These are phyloP conservation scores for Carex littledalei DNA, from an alignment of 176 grass and related monocot species.

Conservation along the genomic window DNA sequence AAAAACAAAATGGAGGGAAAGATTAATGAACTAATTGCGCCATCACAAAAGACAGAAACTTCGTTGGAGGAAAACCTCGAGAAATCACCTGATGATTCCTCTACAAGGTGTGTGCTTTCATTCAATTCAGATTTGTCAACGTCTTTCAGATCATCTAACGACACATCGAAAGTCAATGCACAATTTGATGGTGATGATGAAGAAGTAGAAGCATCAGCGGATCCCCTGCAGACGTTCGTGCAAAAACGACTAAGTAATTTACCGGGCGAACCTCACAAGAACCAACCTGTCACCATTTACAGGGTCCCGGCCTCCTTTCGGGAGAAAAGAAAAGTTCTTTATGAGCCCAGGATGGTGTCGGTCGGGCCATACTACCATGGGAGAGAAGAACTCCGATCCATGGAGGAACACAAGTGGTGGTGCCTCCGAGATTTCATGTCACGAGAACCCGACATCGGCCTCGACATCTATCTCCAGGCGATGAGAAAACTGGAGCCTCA, in stretches of 20 bases:
- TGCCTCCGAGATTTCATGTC: conserved; percentile 20
- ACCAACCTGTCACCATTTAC: conserved; percentile 3
- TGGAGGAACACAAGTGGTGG: conserved; percentile 24
- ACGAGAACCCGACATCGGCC: not conserved
- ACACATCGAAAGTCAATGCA: not conserved
- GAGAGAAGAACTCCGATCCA: conserved; percentile 7
- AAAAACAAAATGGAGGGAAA: too few species aligned
- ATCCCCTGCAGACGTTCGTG: not conserved
- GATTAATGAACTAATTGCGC: too few species aligned
- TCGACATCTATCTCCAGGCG: not conserved
- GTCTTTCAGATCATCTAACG: not conserved
- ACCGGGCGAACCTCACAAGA: not conserved
- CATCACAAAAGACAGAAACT: too few species aligned
- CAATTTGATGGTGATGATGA: not conserved
- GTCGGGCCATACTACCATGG: conserved; percentile 12
- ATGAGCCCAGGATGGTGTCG: conserved; percentile 23
- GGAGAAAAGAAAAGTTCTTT: conserved; percentile 10
- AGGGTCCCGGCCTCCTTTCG: conserved; percentile 9
- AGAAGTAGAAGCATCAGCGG: not conserved
- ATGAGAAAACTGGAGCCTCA: not conserved
- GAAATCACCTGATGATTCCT: too few species aligned
- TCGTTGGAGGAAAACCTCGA: too few species aligned
- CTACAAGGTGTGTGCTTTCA: too few species aligned
- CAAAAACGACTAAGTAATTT: not conserved
- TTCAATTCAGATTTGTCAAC: too few species aligned